phyloP scores from a whole-genome alignment of 306 rosid genomes.

The Dalbergia cultrata region DNA sequence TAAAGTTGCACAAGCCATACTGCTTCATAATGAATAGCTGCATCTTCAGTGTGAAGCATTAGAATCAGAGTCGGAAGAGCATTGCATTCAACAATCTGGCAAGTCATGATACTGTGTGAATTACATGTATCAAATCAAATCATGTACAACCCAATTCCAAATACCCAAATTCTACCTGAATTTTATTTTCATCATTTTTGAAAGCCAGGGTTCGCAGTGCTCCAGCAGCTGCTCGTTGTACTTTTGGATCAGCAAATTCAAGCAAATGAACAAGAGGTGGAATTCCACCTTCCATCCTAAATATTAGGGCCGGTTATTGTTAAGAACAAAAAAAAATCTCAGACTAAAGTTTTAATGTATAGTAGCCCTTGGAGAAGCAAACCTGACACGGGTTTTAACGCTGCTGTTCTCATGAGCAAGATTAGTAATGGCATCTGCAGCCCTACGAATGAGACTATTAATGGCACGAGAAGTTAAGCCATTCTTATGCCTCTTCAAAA shows the following conservation, averaged over 20 bases:
- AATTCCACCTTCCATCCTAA: constrained; percentile 97
- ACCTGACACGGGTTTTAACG: constrained; percentile 98
- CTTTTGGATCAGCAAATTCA: constrained; percentile 85
- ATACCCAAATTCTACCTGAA: constrained; percentile 70
- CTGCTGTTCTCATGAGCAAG: constrained; percentile 98
- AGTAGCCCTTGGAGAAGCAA: constrained; percentile 43
- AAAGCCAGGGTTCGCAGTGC: constrained; percentile 95
- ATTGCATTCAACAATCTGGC: constrained; percentile 98
- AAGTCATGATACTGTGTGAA: constrained; percentile 40
- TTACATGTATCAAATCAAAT: constrained; percentile 4
- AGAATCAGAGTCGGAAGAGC: constrained; percentile 97
- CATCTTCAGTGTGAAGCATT: constrained; percentile 95
- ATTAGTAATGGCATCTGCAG: constrained; percentile 98
- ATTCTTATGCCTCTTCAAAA: constrained; percentile 81
- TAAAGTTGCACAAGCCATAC: constrained; percentile 56
- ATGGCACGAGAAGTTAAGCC: constrained; percentile 72
- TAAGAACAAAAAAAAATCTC: constrained; percentile 24
- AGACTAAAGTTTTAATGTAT: constrained; percentile 20
- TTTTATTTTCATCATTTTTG: constrained; percentile 94
- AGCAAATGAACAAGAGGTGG: constrained; percentile 97
- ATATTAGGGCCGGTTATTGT: constrained; percentile 42
- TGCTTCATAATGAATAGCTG: constrained; percentile 99
- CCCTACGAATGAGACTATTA: constrained; percentile 92
- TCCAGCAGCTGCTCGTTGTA: constrained; percentile 99
- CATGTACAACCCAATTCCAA: constrained; percentile 14